Evolutionary conservation across 345 rosid species (phyloP).

Genomic region (Populus euphratica): DNA sequence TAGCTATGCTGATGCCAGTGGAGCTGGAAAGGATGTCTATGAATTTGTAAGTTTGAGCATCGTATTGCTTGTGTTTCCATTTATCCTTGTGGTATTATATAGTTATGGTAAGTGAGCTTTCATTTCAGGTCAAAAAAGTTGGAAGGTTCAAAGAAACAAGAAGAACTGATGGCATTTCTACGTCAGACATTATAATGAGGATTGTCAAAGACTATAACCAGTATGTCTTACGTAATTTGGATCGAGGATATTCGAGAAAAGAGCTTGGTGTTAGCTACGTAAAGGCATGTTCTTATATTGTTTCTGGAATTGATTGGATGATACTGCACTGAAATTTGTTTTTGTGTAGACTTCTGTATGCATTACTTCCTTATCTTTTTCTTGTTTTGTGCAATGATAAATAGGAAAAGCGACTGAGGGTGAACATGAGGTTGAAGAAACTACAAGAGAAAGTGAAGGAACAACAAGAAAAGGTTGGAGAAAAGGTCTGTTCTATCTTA

Average conservation of each 20-base stretch:
- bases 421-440: constrained; percentile 86
- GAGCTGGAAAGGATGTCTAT: constrained; percentile 85
- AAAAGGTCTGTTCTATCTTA: constrained; percentile 45
- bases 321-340: neutral
- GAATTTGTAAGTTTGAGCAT: constrained; percentile 67
- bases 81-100: neutral
- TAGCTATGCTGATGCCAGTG: constrained; percentile 93
- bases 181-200: constrained; percentile 91
- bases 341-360: neutral
- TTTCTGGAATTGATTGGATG: neutral
- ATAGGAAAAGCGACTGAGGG: constrained; percentile 90
- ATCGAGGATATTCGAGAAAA: constrained; percentile 87
- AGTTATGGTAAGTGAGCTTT: constrained; percentile 19
- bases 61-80: constrained; percentile 8
- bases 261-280: constrained; percentile 94
- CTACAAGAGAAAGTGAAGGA: constrained; percentile 88
- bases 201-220: constrained; percentile 90
- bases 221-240: constrained; percentile 90
- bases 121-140: constrained; percentile 64
- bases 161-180: constrained; percentile 92
- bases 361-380: neutral
- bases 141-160: constrained; percentile 89
- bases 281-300: constrained; percentile 43
- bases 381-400: constrained; percentile 4
- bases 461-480: constrained; percentile 89